Conservation (phyloP, 176 grass and related monocot genomes). For the Zea luxurians region DNA sequence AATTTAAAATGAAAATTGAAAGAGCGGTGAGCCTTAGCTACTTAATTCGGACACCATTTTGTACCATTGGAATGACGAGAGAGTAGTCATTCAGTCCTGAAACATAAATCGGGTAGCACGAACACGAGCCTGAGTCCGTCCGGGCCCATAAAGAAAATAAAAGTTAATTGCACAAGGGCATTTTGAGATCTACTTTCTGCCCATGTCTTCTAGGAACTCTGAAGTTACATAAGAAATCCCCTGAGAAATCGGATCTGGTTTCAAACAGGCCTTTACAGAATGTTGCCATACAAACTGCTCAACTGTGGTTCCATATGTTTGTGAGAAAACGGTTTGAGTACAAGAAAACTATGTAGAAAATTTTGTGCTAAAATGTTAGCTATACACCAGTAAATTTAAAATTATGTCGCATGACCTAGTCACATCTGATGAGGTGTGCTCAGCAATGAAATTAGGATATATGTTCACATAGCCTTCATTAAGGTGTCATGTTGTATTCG, state of each 20-base stretch:
- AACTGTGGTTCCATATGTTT: not conserved
- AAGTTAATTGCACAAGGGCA: not conserved
- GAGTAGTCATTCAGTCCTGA: not conserved
- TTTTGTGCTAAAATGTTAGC: not conserved
- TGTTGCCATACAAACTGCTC: not conserved
- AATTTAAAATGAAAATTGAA: no score
- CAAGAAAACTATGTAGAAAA: not conserved
- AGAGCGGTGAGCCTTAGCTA: no score
- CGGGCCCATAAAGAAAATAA: not conserved
- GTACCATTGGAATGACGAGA: not conserved
- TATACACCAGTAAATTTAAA: slow-evolving; percentile 21
- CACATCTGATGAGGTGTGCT: not conserved
- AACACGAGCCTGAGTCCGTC: not conserved
- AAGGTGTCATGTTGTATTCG: slow-evolving; percentile 34
- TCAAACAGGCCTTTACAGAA: not conserved
- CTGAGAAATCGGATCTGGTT: slow-evolving; percentile 1
- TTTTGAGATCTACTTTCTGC: not conserved
- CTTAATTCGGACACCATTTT: not conserved
- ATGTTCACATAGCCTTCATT: slow-evolving; percentile 12
- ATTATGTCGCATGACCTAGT: not conserved
- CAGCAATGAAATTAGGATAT: not conserved
- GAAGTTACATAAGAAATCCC: not conserved
- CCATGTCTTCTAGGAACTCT: not conserved
- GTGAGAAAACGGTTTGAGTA: not conserved
- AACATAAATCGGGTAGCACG: not conserved